phyloP scores from a whole-genome alignment of 2,329 filamentous ascomycete genomes.

The Cytospora chrysosperma region DNA sequence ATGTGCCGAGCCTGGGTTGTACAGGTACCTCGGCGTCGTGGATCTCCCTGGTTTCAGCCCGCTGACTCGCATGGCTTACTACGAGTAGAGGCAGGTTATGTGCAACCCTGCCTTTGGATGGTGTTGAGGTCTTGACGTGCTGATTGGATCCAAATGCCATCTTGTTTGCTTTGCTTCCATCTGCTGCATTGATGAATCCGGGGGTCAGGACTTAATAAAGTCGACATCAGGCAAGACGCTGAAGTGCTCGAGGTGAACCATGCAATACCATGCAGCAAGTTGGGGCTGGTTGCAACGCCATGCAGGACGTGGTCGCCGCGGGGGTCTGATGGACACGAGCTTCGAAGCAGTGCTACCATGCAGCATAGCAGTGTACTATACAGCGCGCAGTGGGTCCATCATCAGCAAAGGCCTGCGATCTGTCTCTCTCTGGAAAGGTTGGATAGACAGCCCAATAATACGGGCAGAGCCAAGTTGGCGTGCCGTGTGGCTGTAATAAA shows the following conservation, averaged over 20 bases:
- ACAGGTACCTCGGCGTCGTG: conserved; percentile 21
- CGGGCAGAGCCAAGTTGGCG: neutral
- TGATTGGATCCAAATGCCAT: conserved; percentile 4
- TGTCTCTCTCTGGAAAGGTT: neutral
- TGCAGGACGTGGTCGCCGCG: conserved; percentile 9
- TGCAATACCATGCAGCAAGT: neutral
- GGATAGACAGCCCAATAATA: neutral
- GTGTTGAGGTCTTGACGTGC: conserved; percentile 1
- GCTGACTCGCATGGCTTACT: conserved; percentile 26
- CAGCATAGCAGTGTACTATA: neutral
- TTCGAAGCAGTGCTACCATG: conserved; percentile 14
- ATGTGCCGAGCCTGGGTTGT: conserved; percentile 19
- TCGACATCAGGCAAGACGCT: neutral
- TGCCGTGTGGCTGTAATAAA: neutral
- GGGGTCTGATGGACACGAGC: conserved; percentile 15
- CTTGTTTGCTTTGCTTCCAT: conserved; percentile 8
- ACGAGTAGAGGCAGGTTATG: conserved; percentile 16
- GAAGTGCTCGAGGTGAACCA: neutral
- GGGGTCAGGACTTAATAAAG: neutral
- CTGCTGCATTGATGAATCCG: conserved; percentile 1
- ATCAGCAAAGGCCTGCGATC: neutral
- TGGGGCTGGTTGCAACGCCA: conserved; percentile 15
- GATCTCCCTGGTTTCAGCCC: conserved; percentile 25
- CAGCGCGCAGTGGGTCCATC: conserved; percentile 1
- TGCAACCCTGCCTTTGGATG: conserved; percentile 4